These are phyloP conservation scores for Pseudocercospora ulei DNA, from an alignment of 2,329 filamentous ascomycete genomes.

Conservation along the genomic window DNA sequence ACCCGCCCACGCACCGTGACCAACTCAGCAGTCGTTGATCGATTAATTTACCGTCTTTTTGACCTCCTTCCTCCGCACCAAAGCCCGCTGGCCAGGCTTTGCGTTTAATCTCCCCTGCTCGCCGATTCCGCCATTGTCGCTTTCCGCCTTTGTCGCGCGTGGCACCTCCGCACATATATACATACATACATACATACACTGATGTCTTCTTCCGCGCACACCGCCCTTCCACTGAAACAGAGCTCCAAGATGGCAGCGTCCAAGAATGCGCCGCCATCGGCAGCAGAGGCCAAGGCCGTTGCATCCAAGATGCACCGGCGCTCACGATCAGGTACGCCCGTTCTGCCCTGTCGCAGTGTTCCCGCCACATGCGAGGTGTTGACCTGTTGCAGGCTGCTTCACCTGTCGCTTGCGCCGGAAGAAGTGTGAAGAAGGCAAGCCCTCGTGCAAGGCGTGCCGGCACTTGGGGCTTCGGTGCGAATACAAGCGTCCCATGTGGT, in stretches of 20 bases:
- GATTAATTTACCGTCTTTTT: slow-evolving; percentile 43
- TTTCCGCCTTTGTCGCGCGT: slow-evolving; percentile 29
- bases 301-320: slow-evolving; percentile 84
- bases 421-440: slow-evolving; percentile 60
- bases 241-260: slow-evolving; percentile 44
- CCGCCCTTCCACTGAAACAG: slow-evolving; percentile 35
- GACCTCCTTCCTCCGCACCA: slow-evolving; percentile 33
- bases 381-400: slow-evolving; percentile 50
- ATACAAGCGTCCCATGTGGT: slow-evolving; percentile 96
- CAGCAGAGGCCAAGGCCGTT: slow-evolving; percentile 47
- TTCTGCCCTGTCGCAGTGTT: slow-evolving; percentile 34
- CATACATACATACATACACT: too few relatives aligned
- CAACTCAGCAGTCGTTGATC: slow-evolving; percentile 35
- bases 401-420: slow-evolving; percentile 58
- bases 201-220: slow-evolving; percentile 41
- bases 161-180: slow-evolving; percentile 38
- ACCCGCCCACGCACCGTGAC: slow-evolving; percentile 32
- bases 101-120: slow-evolving; percentile 34
- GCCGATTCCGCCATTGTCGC: slow-evolving; percentile 29
- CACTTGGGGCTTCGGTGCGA: slow-evolving; percentile 78
- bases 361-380: slow-evolving; percentile 24
- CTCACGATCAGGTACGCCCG: slow-evolving; percentile 76
- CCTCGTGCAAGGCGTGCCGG: slow-evolving; percentile 54
- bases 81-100: slow-evolving; percentile 44
- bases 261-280: slow-evolving; percentile 38